Conservation (phyloP, 225 moss, liverwort and hornwort genomes). For the Sphagnum contortum region DNA sequence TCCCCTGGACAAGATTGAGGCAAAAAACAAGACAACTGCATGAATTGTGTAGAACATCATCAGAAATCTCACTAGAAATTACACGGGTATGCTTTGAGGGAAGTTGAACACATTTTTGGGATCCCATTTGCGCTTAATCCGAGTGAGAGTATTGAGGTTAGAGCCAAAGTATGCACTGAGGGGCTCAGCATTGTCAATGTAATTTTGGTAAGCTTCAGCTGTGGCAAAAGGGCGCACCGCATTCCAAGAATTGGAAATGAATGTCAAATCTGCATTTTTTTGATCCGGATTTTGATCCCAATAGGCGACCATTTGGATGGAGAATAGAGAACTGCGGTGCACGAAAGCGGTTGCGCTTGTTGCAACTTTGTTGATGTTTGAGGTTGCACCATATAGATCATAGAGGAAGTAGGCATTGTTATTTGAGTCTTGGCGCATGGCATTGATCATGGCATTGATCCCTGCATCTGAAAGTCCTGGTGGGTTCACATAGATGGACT, state of each 20-base stretch:
- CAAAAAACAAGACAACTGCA: no score
- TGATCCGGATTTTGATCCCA: conserved; percentile 29
- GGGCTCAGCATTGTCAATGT: conserved; percentile 55
- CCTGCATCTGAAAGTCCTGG: conserved; percentile 45
- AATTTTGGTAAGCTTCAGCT: conserved; percentile 55
- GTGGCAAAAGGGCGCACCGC: conserved; percentile 28
- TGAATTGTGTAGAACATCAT: no score
- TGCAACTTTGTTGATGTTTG: conserved; percentile 36
- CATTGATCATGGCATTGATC: conserved; percentile 35
- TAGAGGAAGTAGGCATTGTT: conserved; percentile 54
- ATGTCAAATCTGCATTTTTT: conserved; percentile 12
- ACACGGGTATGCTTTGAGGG: conserved; percentile 53
- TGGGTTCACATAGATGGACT: conserved; percentile 38
- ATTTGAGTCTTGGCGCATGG: conserved; percentile 18
- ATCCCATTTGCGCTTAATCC: conserved; percentile 62
- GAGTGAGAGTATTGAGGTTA: conserved; percentile 32
- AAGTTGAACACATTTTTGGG: conserved; percentile 53
- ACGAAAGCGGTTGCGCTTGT: conserved; percentile 25
- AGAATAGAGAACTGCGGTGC: conserved; percentile 41
- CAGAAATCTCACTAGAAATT: no score
- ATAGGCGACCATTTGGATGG: conserved; percentile 65
- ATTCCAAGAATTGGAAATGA: conserved; percentile 33
- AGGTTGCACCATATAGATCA: conserved; percentile 50
- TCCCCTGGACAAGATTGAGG: no score
- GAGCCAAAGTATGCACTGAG: conserved; percentile 48